These are phyloP conservation scores for Micromonas pusilla DNA, from an alignment of 139 green algal species.

Conservation along the genomic window DNA sequence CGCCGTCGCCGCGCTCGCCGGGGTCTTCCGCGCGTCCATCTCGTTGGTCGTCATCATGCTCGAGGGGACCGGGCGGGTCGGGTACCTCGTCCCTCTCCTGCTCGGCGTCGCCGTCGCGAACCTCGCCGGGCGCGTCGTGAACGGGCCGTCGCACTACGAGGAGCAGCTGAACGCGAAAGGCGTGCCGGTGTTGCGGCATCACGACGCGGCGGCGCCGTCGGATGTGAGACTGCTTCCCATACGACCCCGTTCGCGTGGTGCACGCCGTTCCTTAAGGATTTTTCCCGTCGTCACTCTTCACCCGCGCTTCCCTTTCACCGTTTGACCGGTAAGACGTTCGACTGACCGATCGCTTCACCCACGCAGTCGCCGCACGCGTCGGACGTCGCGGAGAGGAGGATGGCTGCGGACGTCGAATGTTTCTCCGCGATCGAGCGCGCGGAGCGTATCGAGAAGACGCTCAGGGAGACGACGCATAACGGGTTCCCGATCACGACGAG, in stretches of 20 bases:
- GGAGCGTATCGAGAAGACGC: conserved; percentile 47
- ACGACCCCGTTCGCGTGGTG: not conserved
- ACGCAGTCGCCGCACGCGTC: conserved; percentile 26
- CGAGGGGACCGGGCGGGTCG: conserved; percentile 67
- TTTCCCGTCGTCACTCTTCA: too few relatives aligned
- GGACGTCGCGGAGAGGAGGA: conserved; percentile 62
- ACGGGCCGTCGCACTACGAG: conserved; percentile 84
- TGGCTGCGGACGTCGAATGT: conserved; percentile 44
- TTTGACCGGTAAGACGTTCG: too few relatives aligned
- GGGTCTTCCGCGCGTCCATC: conserved; percentile 79
- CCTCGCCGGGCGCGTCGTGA: conserved; percentile 58
- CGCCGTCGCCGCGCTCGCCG: conserved; percentile 67
- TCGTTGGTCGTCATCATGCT: conserved; percentile 83
- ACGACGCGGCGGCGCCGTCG: conserved; percentile 51
- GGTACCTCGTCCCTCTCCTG: conserved; percentile 80
- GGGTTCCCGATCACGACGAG: conserved; percentile 66
- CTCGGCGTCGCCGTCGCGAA: conserved; percentile 69
- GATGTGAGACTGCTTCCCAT: conserved; percentile 39
- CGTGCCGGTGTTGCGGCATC: conserved; percentile 65
- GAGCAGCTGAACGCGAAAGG: conserved; percentile 59
- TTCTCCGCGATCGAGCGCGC: conserved; percentile 52
- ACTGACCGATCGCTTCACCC: too few relatives aligned
- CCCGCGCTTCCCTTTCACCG: too few relatives aligned
- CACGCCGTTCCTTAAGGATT: not conserved
- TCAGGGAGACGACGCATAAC: conserved; percentile 67